Base-by-base conservation (phyloP, 2,329 filamentous ascomycete genomes). In the Sporothrix luriei region DNA sequence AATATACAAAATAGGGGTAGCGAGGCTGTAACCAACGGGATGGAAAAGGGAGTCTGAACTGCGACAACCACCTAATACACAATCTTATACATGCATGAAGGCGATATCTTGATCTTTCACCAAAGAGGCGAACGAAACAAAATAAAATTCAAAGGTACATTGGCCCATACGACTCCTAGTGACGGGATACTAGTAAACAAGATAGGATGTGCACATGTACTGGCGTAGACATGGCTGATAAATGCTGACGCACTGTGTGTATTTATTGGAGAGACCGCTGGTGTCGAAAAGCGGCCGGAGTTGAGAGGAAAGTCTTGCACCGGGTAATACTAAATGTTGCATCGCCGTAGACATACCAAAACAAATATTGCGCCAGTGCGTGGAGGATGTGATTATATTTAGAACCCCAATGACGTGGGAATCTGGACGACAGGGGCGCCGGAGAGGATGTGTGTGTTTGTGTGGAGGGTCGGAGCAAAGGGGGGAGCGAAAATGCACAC, bases 271-370 rank as follows among this genome's bases (percentile, higher is more conserved):
- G 14, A 48, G 14, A 48, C 14, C 43, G 54, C 54, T 59, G 29
- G 54, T 40, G 16, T 16, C 9, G 19, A 21, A 16, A n/a, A 59
- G 29, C 29, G 7, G 54, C n/a, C 7, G 38, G 54, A 59, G 6
- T 19, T 29, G 29, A n/a, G 38, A n/a, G 54, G 54, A 38, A 11
- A 59, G 38, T 59, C 54, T 19, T 59, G 54, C 26, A 59, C 54
- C 54, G 54, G 54, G 21, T 59, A 59, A 59, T 59, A 59, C 29
- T 38, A 33, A 59, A 29, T 38, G 54, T 16, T 38, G 38, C 54
- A 59, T 59, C 38, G 21, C 29, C n/a, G 26, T 14, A 29, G 24
- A 16, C 13, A 29, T 29, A 29, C 51, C 51, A 29, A 29, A 29
- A 13, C 6, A 19, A 19, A 11, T n/a, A n/a, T 40, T 59, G 29